Percentiles rank a stretch among this genome's conserved stretches.
Evolutionary conservation across 2,329 filamentous ascomycete species (phyloP).

Genomic region (Aspergillus piperis): DNA sequence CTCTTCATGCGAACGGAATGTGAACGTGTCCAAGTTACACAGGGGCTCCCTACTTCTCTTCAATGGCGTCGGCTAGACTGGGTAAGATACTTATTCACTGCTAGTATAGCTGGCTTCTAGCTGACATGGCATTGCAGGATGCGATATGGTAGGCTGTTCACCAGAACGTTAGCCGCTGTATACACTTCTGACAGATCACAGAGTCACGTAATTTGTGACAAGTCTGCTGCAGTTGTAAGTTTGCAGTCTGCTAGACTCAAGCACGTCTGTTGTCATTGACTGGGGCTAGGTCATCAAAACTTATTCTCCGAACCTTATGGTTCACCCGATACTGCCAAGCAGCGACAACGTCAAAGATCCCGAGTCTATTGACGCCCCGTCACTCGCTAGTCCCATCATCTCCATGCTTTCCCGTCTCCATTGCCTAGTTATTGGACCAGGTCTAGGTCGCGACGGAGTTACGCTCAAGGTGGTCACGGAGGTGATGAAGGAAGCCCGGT

Average conservation of each 20-base stretch:
- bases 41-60: slow-evolving; percentile 95
- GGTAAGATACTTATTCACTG: slow-evolving; percentile 49
- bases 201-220: slow-evolving; percentile 92
- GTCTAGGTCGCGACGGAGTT: slow-evolving; percentile 81
- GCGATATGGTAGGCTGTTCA: slow-evolving; percentile 70
- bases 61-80: slow-evolving; percentile 89
- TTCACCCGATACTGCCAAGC: slow-evolving; percentile 92
- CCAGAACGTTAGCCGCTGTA: not conserved
- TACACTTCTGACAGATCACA: slow-evolving; percentile 26
- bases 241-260: not conserved
- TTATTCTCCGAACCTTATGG: slow-evolving; percentile 98
- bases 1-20: not conserved
- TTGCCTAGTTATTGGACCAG: slow-evolving; percentile 89
- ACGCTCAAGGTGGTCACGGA: slow-evolving; percentile 84
- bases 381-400: slow-evolving; percentile 70
- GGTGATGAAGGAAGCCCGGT: slow-evolving; percentile 76
- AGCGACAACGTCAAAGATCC: slow-evolving; percentile 55
- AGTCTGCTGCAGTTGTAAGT: slow-evolving; percentile 66
- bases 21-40: slow-evolving; percentile 64
- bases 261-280: not conserved
- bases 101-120: not conserved
- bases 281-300: slow-evolving; percentile 78
- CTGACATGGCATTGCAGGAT: slow-evolving; percentile 42
- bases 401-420: slow-evolving; percentile 84
- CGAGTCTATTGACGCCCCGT: slow-evolving; percentile 53